Conservation (phyloP, 1,139 yeast genomes). For the Candida sp. region DNA sequence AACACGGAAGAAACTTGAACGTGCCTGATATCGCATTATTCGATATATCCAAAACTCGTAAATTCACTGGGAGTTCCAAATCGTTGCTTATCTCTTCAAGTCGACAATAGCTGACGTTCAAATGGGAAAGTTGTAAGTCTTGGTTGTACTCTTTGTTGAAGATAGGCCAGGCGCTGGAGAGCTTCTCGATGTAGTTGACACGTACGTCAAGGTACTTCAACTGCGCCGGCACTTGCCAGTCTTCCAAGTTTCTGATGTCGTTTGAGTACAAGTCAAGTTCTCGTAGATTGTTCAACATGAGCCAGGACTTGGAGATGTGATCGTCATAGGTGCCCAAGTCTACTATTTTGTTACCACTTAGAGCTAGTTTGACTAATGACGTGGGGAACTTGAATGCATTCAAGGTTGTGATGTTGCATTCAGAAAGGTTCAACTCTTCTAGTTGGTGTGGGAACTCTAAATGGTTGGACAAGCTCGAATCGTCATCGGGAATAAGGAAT, state of each 20-base stretch:
- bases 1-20: constrained; percentile 15
- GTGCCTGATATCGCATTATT: constrained; percentile 14
- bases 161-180: constrained; percentile 13
- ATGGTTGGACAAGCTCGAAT: not conserved
- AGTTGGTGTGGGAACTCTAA: constrained; percentile 27
- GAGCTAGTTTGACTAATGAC: constrained; percentile 23
- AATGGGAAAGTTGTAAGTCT: constrained; percentile 10
- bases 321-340: constrained; percentile 17
- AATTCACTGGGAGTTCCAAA: constrained; percentile 20
- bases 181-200: constrained; percentile 19
- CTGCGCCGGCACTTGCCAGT: constrained; percentile 30
- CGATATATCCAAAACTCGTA: constrained; percentile 14
- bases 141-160: constrained; percentile 12
- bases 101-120: constrained; percentile 20
- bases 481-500: not conserved
- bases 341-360: constrained; percentile 25
- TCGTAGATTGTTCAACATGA: constrained; percentile 21
- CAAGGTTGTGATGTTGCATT: constrained; percentile 25
- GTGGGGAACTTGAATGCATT: constrained; percentile 28
- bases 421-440: constrained; percentile 24
- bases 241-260: constrained; percentile 19
- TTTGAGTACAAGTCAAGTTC: constrained; percentile 30
- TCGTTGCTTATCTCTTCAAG: constrained; percentile 18
- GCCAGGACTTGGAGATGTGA: constrained; percentile 27
- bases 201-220: constrained; percentile 27